phyloP scores from a whole-genome alignment of 2,329 filamentous ascomycete genomes.

The Cladosporium sp. region DNA sequence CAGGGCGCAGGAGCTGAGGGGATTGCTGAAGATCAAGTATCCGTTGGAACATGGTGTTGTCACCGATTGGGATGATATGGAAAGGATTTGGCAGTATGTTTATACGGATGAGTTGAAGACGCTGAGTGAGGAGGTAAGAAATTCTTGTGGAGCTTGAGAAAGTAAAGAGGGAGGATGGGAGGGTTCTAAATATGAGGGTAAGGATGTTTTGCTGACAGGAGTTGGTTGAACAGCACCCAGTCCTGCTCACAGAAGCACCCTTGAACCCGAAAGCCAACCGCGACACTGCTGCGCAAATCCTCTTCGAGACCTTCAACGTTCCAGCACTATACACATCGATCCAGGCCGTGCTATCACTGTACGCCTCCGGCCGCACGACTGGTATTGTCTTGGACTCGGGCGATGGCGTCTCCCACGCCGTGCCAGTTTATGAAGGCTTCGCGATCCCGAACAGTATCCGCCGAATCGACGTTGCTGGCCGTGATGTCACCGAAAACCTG shows the following conservation, averaged over 20 bases:
- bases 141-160: background rate
- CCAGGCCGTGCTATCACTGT: constrained; percentile 92
- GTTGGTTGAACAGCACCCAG: constrained; percentile 68
- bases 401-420: constrained; percentile 94
- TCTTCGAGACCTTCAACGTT: constrained; percentile 99
- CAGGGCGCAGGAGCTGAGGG: constrained; percentile 84
- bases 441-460: constrained; percentile 94
- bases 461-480: constrained; percentile 90
- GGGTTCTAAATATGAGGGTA: background rate
- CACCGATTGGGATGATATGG: constrained; percentile 99
- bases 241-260: constrained; percentile 92
- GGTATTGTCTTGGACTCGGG: constrained; percentile 94
- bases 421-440: constrained; percentile 97
- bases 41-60: constrained; percentile 97
- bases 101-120: constrained; percentile 96
- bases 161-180: background rate
- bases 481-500: constrained; percentile 94
- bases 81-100: constrained; percentile 98
- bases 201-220: constrained; percentile 18
- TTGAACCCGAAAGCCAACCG: constrained; percentile 94
- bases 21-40: constrained; percentile 91
- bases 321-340: constrained; percentile 95
- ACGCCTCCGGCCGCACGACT: constrained; percentile 92
- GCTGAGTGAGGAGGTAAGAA: constrained; percentile 82
- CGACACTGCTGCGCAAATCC: constrained; percentile 92